A percentile compares a stretch with the other conserved stretches of the same genome.
Conservation (phyloP, 164 flowering plant species). For the Vitis rotundifolia region DNA sequence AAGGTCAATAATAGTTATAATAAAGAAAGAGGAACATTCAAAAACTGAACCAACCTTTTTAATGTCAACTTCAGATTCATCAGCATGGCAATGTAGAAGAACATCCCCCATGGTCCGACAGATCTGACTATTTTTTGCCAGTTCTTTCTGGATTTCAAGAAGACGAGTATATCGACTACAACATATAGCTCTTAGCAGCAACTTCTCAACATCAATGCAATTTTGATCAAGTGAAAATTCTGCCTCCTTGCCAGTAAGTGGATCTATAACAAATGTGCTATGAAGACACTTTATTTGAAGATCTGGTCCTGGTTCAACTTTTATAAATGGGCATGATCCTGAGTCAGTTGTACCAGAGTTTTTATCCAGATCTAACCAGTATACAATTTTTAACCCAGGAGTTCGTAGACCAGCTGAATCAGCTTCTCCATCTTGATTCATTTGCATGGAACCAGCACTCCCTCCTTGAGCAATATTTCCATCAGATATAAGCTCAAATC, state of each 20-base stretch:
- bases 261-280: constrained; percentile 86
- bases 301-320: constrained; percentile 91
- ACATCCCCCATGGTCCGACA: constrained; percentile 68
- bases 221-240: constrained; percentile 75
- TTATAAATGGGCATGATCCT: constrained; percentile 69
- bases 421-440: constrained; percentile 75
- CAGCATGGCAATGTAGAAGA: constrained; percentile 51
- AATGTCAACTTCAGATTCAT: constrained; percentile 46
- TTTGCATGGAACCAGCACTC: constrained; percentile 43
- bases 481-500: constrained; percentile 87
- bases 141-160: constrained; percentile 80
- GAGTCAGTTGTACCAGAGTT: constrained; percentile 52
- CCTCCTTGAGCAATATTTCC: constrained; percentile 51
- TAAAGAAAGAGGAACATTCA: not conserved
- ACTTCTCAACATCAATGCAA: constrained; percentile 91
- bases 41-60: constrained; percentile 53
- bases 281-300: constrained; percentile 79
- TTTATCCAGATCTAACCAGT: constrained; percentile 84
- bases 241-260: constrained; percentile 80
- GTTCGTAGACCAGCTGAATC: constrained; percentile 74
- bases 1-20: not conserved
- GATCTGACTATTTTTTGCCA: constrained; percentile 68
- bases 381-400: constrained; percentile 83
- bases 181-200: constrained; percentile 77
- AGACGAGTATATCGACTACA: constrained; percentile 88